Percentiles rank a stretch among this genome's conserved stretches.
phyloP scores from a whole-genome alignment of 805 yeast genomes.

The Cyberlindnera xishuangbannaensis region DNA sequence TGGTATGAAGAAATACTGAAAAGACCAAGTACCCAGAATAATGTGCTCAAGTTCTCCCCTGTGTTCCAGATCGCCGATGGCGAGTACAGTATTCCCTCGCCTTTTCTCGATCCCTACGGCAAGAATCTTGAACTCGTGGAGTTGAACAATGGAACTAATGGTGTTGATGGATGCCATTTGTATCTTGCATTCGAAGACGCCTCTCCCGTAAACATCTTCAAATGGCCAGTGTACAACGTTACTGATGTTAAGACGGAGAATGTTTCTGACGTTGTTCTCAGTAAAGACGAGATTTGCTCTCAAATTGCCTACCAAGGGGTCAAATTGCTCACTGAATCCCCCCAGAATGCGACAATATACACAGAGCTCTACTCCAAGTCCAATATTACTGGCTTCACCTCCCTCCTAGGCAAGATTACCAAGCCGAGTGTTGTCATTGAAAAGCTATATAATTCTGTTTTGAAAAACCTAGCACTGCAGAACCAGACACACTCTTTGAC shows the following conservation, averaged over 20 bases:
- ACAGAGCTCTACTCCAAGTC: constrained; percentile 21
- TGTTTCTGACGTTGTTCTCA: constrained; percentile 10
- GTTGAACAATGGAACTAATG: constrained; percentile 7
- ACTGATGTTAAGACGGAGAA: constrained; percentile 10
- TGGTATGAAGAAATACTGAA: constrained; percentile 23
- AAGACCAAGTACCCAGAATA: constrained; percentile 4
- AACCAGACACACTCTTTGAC: constrained; percentile 18
- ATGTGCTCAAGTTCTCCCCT: constrained; percentile 20
- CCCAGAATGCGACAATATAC: constrained; percentile 24
- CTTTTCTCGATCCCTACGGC: constrained; percentile 12
- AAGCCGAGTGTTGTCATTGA: constrained; percentile 16
- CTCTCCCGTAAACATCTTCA: constrained; percentile 7
- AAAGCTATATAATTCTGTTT: constrained; percentile 13
- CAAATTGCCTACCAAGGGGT: constrained; percentile 19
- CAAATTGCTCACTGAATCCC: constrained; percentile 23
- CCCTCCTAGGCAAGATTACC: constrained; percentile 10
- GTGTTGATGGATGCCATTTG: constrained; percentile 26
- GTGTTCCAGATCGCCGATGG: constrained; percentile 15
- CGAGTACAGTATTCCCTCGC: constrained; percentile 26
- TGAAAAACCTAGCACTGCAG: constrained; percentile 15
- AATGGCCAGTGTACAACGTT: constrained; percentile 20
- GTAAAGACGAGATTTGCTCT: constrained; percentile 24
- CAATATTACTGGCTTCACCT: constrained; percentile 18
- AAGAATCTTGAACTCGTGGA: constrained; percentile 25
- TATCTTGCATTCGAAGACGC: constrained; percentile 22